phyloP scores from a whole-genome alignment of 768 basidiomycete species.

The Phaeotremella skinneri region DNA sequence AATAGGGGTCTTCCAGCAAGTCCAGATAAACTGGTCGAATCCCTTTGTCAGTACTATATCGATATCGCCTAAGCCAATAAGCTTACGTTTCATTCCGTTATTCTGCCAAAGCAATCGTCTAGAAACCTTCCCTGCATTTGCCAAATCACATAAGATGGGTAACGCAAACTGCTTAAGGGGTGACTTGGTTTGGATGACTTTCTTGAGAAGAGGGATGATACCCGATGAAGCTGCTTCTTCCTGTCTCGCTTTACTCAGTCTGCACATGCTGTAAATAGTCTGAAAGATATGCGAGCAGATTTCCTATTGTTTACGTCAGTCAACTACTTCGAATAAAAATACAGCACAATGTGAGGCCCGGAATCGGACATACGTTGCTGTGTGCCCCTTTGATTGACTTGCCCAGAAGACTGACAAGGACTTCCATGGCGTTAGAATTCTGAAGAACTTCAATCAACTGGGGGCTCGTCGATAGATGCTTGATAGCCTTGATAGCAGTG shows the following conservation, averaged over 20 bases:
- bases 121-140: constrained; percentile 90
- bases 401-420: constrained; percentile 78
- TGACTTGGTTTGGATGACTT: constrained; percentile 80
- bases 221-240: constrained; percentile 97
- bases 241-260: constrained; percentile 88
- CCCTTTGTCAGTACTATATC: not conserved
- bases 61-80: not conserved
- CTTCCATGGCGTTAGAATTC: constrained; percentile 91
- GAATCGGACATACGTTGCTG: constrained; percentile 63
- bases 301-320: constrained; percentile 64
- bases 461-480: constrained; percentile 92
- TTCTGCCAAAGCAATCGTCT: constrained; percentile 88
- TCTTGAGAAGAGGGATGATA: constrained; percentile 85
- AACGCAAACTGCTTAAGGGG: constrained; percentile 96
- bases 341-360: not conserved
- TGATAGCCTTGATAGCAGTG: constrained; percentile 87
- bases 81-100: constrained; percentile 64
- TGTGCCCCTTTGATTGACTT: constrained; percentile 75
- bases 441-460: constrained; percentile 87
- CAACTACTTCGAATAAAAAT: constrained; percentile 6
- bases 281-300: constrained; percentile 97
- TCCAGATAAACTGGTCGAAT: constrained; percentile 45
- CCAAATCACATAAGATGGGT: constrained; percentile 93
- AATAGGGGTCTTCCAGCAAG: constrained; percentile 50
- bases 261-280: constrained; percentile 93